Percentiles rank a stretch among this genome's conserved stretches.
Evolutionary conservation across 306 rosid genomes (phyloP).

Genomic region (Vigna nakashimae): DNA sequence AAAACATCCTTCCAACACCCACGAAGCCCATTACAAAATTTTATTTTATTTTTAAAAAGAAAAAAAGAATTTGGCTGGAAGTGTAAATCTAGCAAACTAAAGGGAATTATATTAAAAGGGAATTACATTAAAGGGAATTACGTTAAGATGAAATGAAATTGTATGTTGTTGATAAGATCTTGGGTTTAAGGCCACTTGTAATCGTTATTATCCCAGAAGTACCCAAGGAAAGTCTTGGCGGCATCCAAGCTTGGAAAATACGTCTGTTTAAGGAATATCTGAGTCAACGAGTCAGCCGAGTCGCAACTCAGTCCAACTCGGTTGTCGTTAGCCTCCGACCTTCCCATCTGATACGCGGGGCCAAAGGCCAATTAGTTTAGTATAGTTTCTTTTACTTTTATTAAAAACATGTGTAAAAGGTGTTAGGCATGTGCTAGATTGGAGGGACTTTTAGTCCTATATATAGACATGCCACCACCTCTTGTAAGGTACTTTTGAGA

Average conservation of each 20-base stretch:
- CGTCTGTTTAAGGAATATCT: slow-evolving; percentile 76
- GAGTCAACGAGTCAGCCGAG: slow-evolving; percentile 76
- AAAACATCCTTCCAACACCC: not conserved
- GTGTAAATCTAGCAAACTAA: slow-evolving; percentile 8
- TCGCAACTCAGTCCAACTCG: slow-evolving; percentile 62
- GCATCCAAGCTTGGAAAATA: slow-evolving; percentile 95
- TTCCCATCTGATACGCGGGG: no score
- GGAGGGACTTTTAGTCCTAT: no score
- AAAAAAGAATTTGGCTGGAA: not conserved
- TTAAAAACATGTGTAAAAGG: no score
- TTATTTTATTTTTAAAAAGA: not conserved
- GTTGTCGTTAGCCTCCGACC: slow-evolving; percentile 80
- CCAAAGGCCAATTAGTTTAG: no score
- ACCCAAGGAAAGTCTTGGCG: slow-evolving; percentile 86
- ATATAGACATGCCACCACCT: no score
- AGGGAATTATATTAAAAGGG: not conserved
- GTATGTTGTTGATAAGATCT: no score
- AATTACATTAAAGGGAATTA: not conserved
- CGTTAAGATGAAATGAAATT: no score
- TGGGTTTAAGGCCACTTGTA: not conserved
- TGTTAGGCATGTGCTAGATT: no score
- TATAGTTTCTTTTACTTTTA: no score
- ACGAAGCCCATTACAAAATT: slow-evolving; percentile 15
- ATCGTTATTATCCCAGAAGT: slow-evolving; percentile 48
- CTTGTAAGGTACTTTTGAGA: no score